These are phyloP conservation scores for Golubevia sp. DNA, from an alignment of 1,284 basidiomycete genomes.

Conservation along the genomic window DNA sequence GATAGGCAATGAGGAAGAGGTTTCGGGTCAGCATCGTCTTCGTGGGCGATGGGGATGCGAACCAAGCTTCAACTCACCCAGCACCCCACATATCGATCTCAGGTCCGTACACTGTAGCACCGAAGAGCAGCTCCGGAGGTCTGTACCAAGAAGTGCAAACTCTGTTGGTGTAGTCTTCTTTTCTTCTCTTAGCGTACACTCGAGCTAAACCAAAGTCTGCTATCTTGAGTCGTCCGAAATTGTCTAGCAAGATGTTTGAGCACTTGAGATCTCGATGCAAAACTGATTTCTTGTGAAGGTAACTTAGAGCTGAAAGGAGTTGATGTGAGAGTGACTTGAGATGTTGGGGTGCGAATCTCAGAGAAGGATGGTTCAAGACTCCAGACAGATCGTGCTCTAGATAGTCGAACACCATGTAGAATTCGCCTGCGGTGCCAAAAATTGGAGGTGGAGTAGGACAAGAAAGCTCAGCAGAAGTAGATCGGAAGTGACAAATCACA, in stretches of 20 bases:
- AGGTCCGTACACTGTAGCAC: constrained; percentile 51
- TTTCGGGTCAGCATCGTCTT: too few species aligned
- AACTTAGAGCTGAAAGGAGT: constrained; percentile 47
- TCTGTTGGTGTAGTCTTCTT: constrained; percentile 56
- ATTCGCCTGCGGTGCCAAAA: constrained; percentile 16
- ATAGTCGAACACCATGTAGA: constrained; percentile 61
- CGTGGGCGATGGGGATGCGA: too few species aligned
- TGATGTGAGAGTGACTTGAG: constrained; percentile 49
- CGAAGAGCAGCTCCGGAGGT: constrained; percentile 53
- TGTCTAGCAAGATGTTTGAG: constrained; percentile 54
- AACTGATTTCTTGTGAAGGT: constrained; percentile 50
- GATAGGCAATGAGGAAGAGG: too few species aligned
- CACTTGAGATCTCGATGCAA: constrained; percentile 58
- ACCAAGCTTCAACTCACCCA: constrained; percentile 11
- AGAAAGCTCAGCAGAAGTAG: too few species aligned
- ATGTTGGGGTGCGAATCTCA: constrained; percentile 40
- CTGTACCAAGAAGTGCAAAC: constrained; percentile 60
- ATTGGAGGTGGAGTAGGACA: background rate
- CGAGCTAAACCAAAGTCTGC: constrained; percentile 58
- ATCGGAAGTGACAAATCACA: too few species aligned
- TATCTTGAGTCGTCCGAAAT: constrained; percentile 47
- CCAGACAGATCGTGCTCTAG: constrained; percentile 61
- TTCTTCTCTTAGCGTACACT: constrained; percentile 43
- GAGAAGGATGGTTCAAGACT: constrained; percentile 41
- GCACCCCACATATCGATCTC: constrained; percentile 60